Evolutionary conservation across 345 rosid genomes (phyloP), one percentile per base, ranked within the genome.

Genomic region (Hibiscus tridactylites): DNA sequence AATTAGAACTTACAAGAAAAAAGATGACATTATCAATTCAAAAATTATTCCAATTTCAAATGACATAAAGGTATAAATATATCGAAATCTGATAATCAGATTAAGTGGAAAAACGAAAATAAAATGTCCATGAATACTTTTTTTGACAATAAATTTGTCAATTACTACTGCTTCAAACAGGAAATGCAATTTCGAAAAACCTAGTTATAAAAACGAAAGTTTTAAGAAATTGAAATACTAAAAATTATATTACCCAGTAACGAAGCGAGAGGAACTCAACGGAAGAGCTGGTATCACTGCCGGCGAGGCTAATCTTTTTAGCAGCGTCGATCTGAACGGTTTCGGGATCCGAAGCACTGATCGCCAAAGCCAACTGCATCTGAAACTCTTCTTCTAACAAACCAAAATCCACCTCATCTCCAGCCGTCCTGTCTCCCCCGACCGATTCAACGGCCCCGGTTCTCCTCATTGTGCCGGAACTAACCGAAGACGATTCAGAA

Each of bases 261-360:
- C 90, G 91, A 19, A 87, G 89, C 47, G 98, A 86, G 21, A 91
- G 90, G 50, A 88, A 86, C 78, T 91, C 90, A 46, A 81, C 84
- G 47, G 81, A 82, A 29, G 90, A 69, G 44, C 82, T 91, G 11
- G 83, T 73, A 47, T 84, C 81, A 3, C 82, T 72, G 37, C 81
- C 85, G 12, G 90, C 92, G 33, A 93, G 92, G 80, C 98, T 93
- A 79, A 93, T 93, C 86, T 90, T 80, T 85, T 93, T 93, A 57
- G 97, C 98, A 0, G 97, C 96, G 49, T 91, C 97, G 82, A 93
- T 86, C 97, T 93, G 94, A 75, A 89, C 97, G 2, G 94, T 87
- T 79, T 91, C 94, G 6, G 92, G 85, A 80, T 92, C 97, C 78
- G 98, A 93, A 15, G 90, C 97, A 77, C 98, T 93, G 33, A 93